Percentiles rank a stretch among this genome's conserved stretches.
These are phyloP conservation scores for Hypomyces perniciosus DNA, from an alignment of 2,329 filamentous ascomycete species.

Conservation along the genomic window DNA sequence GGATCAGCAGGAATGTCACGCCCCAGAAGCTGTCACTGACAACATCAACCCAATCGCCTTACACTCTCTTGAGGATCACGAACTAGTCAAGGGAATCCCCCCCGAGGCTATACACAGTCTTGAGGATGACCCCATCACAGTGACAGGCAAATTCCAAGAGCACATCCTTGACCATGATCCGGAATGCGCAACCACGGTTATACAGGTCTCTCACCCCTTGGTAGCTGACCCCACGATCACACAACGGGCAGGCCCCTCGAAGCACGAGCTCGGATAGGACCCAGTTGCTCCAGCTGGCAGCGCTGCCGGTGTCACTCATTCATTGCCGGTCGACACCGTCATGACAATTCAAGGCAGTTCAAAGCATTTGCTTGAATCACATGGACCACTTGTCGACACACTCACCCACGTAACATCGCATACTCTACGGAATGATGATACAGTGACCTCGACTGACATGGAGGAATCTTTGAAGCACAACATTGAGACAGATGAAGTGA, in stretches of 20 bases:
- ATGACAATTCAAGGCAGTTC: not conserved
- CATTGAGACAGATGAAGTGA: not conserved
- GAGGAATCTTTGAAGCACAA: not conserved
- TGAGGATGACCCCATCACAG: constrained; percentile 5
- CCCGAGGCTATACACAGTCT: constrained; percentile 10
- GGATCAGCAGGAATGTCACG: not conserved
- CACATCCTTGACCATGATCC: constrained; percentile 13
- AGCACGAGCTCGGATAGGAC: constrained; percentile 8
- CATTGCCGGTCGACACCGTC: constrained; percentile 5
- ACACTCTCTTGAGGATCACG: not conserved
- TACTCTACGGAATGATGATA: constrained; percentile 8
- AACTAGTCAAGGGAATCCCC: not conserved
- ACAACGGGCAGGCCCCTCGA: not conserved
- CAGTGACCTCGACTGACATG: not conserved
- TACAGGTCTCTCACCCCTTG: constrained; percentile 8
- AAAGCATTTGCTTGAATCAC: constrained; percentile 8
- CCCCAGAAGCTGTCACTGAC: not conserved
- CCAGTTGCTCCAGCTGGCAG: not conserved
- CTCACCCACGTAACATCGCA: not conserved
- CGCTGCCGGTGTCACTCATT: constrained; percentile 2
- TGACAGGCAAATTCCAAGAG: not conserved
- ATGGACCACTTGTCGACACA: not conserved
- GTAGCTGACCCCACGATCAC: constrained; percentile 7
- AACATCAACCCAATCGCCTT: not conserved
- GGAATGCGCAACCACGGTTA: not conserved